Evolutionary conservation across 1,139 yeast genomes (phyloP), one percentile per base, ranked within the genome.

Genomic region (Tardiomyces blankii): DNA sequence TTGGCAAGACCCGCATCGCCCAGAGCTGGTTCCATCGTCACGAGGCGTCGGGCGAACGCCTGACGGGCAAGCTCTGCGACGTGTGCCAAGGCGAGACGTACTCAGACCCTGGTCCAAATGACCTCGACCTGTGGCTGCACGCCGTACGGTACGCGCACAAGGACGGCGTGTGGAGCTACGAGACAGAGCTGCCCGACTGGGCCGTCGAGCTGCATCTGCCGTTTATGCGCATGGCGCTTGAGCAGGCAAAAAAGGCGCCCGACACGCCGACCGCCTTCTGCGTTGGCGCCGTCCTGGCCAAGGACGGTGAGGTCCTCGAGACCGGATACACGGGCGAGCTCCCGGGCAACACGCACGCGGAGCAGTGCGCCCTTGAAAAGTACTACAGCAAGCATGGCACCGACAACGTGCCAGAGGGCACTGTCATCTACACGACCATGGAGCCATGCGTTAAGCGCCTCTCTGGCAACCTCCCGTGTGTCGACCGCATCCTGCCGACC

Each of bases 331-430:
- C 97, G 0, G 72, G 98, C 49, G 98, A 93, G 61, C 67, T 91
- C 2, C 86, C 84, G 16, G 98, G 98, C 0, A 93, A 93, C 61
- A 93, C 99, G 0, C 99, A 93, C 63, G 98, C 98, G 1, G 99
- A 93, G 59, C 96, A 93, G 60, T 83, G 94, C 68, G 96, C 96
- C 0, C 63, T 93, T 48, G 84, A 81, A 41, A 93, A 93, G 62
- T 83, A 81, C 55, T 78, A 72, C 54, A 45, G 60, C 18, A 54
- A 57, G n/a, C 50, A 54, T 30, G 75, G 76, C 2, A 54, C 58
- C 1, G 33, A 48, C 3, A 69, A 68, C 3, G 71, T 87, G 1
- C 96, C 97, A 0, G 61, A 58, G 16, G 95, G 95, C 0, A 78
- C 95, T 0, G 87, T 83, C 40, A 66, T 91, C 12, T 93, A 86